phyloP scores from a whole-genome alignment of 768 basidiomycete species.

The Sistotremastrum suecicum region DNA sequence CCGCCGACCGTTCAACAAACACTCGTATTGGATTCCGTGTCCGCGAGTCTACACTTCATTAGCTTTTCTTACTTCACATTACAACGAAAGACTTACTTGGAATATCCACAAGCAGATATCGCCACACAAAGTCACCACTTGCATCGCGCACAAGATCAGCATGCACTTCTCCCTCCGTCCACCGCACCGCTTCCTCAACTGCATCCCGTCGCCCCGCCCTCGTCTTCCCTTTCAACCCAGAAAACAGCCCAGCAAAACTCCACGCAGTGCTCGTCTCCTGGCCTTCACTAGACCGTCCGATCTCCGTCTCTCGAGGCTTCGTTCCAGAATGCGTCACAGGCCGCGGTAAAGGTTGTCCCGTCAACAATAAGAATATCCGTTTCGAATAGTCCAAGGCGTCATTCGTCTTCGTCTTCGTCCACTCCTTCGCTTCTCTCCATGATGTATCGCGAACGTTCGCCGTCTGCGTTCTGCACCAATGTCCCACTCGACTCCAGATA shows the following conservation, averaged over 20 bases:
- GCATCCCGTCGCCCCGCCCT: constrained; percentile 16
- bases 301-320: constrained; percentile 12
- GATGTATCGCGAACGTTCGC: constrained; percentile 39
- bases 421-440: constrained; percentile 36
- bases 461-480: constrained; percentile 15
- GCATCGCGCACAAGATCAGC: constrained; percentile 59
- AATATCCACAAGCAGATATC: constrained; percentile 66
- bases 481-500: background rate
- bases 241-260: constrained; percentile 55
- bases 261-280: constrained; percentile 27
- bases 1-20: constrained; percentile 53
- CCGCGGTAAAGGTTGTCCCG: constrained; percentile 37
- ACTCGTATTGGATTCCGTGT: constrained; percentile 47
- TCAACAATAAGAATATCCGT: constrained; percentile 56
- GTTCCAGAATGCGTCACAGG: constrained; percentile 10
- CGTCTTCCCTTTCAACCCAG: constrained; percentile 35
- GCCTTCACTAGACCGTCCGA: constrained; percentile 6
- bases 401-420: constrained; percentile 28
- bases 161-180: constrained; percentile 70
- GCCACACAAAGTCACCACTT: constrained; percentile 64
- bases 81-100: constrained; percentile 42
- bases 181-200: constrained; percentile 20
- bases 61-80: constrained; percentile 8
- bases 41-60: constrained; percentile 37
- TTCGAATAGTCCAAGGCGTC: constrained; percentile 35